Conservation (phyloP, 805 yeast genomes). For the Yarrowia sp. region DNA sequence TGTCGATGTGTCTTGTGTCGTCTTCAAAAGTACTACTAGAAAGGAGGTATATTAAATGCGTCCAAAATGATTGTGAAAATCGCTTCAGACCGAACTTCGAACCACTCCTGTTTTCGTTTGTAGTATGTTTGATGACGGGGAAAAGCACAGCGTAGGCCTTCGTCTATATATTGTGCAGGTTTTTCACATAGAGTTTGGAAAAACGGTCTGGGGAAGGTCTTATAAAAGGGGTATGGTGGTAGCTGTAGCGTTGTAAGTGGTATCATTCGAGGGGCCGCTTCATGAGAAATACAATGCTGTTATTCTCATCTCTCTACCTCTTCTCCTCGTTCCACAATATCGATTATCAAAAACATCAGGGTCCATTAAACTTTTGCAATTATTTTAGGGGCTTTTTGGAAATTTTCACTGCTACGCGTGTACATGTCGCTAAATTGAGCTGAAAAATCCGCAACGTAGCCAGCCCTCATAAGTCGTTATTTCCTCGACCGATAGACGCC, state of each 20-base stretch:
- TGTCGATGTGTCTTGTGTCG: not conserved
- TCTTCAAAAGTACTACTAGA: not conserved
- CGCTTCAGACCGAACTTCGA: slow-evolving; percentile 33
- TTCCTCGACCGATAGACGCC: not conserved
- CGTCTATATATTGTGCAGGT: slow-evolving; percentile 23
- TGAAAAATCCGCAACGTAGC: not conserved
- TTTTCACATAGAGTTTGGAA: slow-evolving; percentile 8
- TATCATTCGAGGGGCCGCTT: not conserved
- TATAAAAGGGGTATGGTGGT: too few relatives aligned
- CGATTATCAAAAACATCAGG: not conserved
- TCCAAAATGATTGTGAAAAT: slow-evolving; percentile 11
- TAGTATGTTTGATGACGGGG: slow-evolving; percentile 27
- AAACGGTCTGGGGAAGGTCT: not conserved
- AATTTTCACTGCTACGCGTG: not conserved
- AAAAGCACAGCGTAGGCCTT: not conserved
- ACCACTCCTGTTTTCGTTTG: slow-evolving; percentile 31
- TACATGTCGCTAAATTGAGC: not conserved
- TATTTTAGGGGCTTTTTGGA: not conserved
- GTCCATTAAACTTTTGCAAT: not conserved
- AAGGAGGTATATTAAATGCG: slow-evolving; percentile 36
- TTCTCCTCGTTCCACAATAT: too few relatives aligned
- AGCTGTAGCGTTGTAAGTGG: not conserved
- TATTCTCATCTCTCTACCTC: too few relatives aligned
- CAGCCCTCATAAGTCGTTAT: too few relatives aligned
- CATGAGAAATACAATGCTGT: too few relatives aligned